phyloP scores from a whole-genome alignment of 176 grass and related monocot species.

The Chloris gayana region DNA sequence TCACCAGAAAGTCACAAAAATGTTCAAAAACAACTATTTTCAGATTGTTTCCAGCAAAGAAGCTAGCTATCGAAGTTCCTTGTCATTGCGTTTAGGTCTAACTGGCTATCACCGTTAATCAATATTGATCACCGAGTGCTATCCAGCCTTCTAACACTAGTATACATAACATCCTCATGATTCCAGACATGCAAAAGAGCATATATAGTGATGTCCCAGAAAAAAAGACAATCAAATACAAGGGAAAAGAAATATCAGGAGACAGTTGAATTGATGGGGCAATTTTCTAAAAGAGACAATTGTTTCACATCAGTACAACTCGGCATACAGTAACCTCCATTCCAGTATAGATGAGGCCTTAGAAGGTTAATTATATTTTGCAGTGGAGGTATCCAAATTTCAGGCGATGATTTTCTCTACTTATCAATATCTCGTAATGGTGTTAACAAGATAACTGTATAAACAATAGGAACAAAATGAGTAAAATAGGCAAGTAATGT shows the following conservation, averaged over 20 bases:
- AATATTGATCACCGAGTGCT: neutral
- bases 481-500: neutral
- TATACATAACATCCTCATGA: too few relatives aligned
- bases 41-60: too few relatives aligned
- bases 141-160: neutral
- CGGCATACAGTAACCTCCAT: neutral
- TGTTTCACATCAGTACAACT: neutral
- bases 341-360: neutral
- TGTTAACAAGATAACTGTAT: neutral
- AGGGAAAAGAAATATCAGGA: neutral
- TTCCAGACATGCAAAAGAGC: neutral
- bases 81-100: too few relatives aligned
- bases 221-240: conserved; percentile 23
- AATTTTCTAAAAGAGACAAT: neutral
- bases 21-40: too few relatives aligned
- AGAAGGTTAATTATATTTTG: neutral
- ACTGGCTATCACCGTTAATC: too few relatives aligned
- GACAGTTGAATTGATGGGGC: neutral
- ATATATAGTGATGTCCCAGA: neutral
- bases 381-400: neutral
- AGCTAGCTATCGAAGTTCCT: too few relatives aligned
- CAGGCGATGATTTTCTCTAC: neutral
- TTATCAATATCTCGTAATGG: neutral
- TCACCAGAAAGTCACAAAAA: too few relatives aligned
- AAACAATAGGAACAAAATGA: neutral